Evolutionary conservation across 371 early-diverging fungal genomes (phyloP), one percentile per base, ranked within the genome.

Genomic region (Mucor indicus): DNA sequence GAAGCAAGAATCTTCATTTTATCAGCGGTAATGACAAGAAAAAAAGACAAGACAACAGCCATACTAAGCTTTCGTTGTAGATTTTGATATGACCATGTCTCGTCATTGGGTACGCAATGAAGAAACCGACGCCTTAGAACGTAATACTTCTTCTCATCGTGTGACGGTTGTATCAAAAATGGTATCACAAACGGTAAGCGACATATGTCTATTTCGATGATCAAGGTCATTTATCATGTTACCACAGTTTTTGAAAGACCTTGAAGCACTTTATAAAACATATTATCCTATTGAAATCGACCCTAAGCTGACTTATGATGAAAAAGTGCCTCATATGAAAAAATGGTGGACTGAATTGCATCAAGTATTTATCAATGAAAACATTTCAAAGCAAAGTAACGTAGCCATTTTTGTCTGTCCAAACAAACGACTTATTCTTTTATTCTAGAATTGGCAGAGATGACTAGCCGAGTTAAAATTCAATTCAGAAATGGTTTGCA

Each of bases 21-120:
- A 81, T 85, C 13, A 66, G 77, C 48, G 84, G 83, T 81, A 69
- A 45, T 47, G 41, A 38, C 4, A 8, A 13, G 1, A n/a, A 3
- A 12, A 7, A 3, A 35, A 12, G 30, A 12, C 30, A 8, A 29
- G 30, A 8, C 8, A 29, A 29, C 30, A 29, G 8, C 6, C 6
- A 29, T 29, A 29, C 8, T 29, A 29, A 8, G 30, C 12, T 29
- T 8, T 10, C 27, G n/a, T n/a, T n/a, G 13, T 44, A 72, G 90
- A 90, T 60, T 90, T 87, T 55, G 90, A 90, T 52, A 83, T 84
- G 83, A 90, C 90, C 31, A 75, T 90, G 62, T 85, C 87, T 25
- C 65, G 69, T 57, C 79, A 77, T 50, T 83, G 79, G 80, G 66
- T 73, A 9, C 57, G 69, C n/a, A 75, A 84, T 45, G 73, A 76